These are phyloP conservation scores for Chlorella variabilis DNA, from an alignment of 163 green algal species.

Conservation along the genomic window DNA sequence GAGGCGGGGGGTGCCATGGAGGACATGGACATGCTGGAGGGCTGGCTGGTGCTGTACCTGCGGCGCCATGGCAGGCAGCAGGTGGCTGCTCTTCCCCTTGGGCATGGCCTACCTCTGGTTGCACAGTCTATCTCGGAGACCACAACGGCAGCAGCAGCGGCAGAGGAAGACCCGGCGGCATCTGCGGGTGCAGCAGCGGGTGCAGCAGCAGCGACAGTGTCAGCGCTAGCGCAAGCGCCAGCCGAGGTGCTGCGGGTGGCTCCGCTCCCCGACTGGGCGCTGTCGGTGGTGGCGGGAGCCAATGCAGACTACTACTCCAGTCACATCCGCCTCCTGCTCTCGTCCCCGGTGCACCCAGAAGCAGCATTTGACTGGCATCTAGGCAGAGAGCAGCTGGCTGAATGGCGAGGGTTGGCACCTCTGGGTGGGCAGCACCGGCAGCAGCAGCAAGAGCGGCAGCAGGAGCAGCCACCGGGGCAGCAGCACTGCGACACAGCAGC, in stretches of 20 bases:
- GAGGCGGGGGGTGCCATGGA: conserved; percentile 38
- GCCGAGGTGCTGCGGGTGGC: conserved; percentile 30
- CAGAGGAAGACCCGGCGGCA: neutral
- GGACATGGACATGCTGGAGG: conserved; percentile 73
- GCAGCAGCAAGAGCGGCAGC: neutral
- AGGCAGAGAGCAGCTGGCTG: neutral
- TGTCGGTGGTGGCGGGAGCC: conserved; percentile 55
- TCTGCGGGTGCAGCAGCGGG: neutral
- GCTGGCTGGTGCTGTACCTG: conserved; percentile 55
- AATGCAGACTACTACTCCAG: conserved; percentile 63
- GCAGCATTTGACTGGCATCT: conserved; percentile 56
- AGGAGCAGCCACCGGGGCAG: neutral
- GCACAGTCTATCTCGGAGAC: neutral
- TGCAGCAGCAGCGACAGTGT: neutral
- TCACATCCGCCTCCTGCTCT: conserved; percentile 52
- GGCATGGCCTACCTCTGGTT: neutral
- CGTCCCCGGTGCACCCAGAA: conserved; percentile 57
- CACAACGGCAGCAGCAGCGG: neutral
- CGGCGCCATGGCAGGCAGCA: conserved; percentile 27
- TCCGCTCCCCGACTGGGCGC: conserved; percentile 60
- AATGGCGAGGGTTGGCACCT: neutral
- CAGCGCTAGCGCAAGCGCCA: neutral
- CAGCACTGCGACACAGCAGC: too few species aligned
- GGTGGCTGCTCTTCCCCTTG: conserved; percentile 41
- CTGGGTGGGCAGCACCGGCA: neutral